Conservation (phyloP, 495 filamentous ascomycete genomes). For the Schizothecium vesticola region DNA sequence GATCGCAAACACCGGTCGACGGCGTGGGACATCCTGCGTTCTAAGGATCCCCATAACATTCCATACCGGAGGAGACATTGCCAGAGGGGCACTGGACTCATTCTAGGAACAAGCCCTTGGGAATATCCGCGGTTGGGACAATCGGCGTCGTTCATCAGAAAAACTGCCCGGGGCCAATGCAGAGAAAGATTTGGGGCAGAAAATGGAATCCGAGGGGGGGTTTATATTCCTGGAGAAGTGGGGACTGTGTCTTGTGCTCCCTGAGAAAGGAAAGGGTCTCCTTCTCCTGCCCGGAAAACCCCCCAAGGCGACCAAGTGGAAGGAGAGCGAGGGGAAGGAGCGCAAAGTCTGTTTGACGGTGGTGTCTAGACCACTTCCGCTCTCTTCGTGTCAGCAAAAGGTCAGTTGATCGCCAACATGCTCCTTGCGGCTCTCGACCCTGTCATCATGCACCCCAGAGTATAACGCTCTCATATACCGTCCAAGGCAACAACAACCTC, state of each 20-base stretch:
- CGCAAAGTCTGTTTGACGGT: no score
- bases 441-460: not conserved
- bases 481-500: not conserved
- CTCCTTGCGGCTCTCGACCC: not conserved
- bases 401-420: not conserved
- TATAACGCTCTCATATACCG: not conserved
- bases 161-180: not conserved
- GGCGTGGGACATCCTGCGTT: not conserved
- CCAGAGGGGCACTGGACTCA: no score
- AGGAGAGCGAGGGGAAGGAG: not conserved
- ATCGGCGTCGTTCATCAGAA: not conserved
- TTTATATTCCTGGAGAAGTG: not conserved
- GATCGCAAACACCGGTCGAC: not conserved
- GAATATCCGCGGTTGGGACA: no score
- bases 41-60: no score
- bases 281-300: not conserved
- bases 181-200: not conserved
- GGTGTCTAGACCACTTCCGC: not conserved
- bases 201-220: not conserved
- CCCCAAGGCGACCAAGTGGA: no score
- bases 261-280: not conserved
- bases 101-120: no score
- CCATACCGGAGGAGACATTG: not conserved
- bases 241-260: not conserved
- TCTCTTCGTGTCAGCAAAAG: not conserved